These are phyloP conservation scores for Umbilicus rupestris DNA, from an alignment of 164 flowering plant genomes.

Conservation along the genomic window DNA sequence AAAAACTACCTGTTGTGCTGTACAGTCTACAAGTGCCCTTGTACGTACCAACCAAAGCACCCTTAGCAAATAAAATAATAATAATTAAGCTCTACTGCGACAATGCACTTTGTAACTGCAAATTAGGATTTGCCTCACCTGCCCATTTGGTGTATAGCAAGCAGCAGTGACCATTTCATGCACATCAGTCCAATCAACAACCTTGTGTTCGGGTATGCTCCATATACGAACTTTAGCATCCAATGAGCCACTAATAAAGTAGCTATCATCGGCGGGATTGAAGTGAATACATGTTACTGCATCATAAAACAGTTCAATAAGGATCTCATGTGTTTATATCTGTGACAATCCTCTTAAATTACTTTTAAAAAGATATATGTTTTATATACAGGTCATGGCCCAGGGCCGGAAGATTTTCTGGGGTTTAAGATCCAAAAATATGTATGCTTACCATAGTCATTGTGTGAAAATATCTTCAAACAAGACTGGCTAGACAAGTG, in stretches of 20 bases:
- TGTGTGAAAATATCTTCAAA: constrained; percentile 84
- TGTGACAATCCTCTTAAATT: neutral
- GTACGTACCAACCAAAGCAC: constrained; percentile 95
- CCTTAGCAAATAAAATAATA: constrained; percentile 35
- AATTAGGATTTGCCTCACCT: constrained; percentile 37
- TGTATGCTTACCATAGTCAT: constrained; percentile 71
- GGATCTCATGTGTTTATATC: neutral
- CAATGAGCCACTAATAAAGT: constrained; percentile 95
- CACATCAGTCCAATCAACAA: constrained; percentile 95
- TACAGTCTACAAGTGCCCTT: constrained; percentile 83
- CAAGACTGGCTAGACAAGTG: constrained; percentile 73
- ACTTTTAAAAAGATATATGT: neutral
- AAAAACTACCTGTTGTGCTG: constrained; percentile 57
- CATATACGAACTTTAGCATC: constrained; percentile 98
- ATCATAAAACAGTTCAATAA: constrained; percentile 17
- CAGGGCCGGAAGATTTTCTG: neutral
- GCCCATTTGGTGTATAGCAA: constrained; percentile 97
- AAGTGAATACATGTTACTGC: constrained; percentile 99
- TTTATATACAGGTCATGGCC: neutral
- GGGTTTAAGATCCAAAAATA: neutral
- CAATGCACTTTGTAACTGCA: neutral
- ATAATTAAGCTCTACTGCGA: constrained; percentile 4
- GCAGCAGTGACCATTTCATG: constrained; percentile 99
- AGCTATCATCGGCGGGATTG: constrained; percentile 93
- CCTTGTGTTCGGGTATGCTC: constrained; percentile 94